Base-by-base conservation (phyloP, 345 rosid genomes). In the Carallia pectinifolia region DNA sequence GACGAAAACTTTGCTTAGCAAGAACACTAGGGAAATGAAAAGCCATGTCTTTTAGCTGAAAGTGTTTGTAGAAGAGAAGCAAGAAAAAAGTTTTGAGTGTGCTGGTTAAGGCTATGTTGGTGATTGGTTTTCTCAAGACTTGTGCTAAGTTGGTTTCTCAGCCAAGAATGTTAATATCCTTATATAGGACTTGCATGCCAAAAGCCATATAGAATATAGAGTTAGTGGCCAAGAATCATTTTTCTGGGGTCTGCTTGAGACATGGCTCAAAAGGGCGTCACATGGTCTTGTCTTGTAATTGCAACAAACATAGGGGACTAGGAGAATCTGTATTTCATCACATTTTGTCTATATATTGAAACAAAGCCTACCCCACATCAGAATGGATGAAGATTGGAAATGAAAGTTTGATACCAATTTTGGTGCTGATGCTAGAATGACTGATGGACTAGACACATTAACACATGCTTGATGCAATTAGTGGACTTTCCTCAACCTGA, bases 201-300 rank as follows among this genome's bases (percentile, higher is more conserved):
- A 30, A 9, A n/a, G 7, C 2, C 44, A 3, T 16, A 1, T 5
- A 34, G 18, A 16, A 33, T 61, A 40, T 33, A 6, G 64, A 61
- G 47, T 33, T 61, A 2, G 44, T 61, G 64, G 48, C 47, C 23
- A 36, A 16, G 18, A 54, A 17, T n/a, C 17, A 23, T 17, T 33
- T 6, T 27, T 31, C 36, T 19, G 65, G 23, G 2, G 39, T 68
- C 4, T 37, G 29, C 29, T 38, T 13, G 8, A 40, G 58, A 44
- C 9, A 54, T 9, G n/a, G 50, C 65, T 47, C 27, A 39, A 12
- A 70, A 54, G 19, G 56, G 34, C 4, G 4, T 33, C 34, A 33
- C 34, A 33, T 33, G 34, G 34, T 33, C 34, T 63, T 72, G 80
- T 75, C 77, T 62, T 53, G 58, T 53, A 62, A 61, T 50, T 33